Evolutionary conservation across 2,329 filamentous ascomycete genomes (phyloP), one percentile per base, ranked within the genome.

Genomic region (Phoma sp.): DNA sequence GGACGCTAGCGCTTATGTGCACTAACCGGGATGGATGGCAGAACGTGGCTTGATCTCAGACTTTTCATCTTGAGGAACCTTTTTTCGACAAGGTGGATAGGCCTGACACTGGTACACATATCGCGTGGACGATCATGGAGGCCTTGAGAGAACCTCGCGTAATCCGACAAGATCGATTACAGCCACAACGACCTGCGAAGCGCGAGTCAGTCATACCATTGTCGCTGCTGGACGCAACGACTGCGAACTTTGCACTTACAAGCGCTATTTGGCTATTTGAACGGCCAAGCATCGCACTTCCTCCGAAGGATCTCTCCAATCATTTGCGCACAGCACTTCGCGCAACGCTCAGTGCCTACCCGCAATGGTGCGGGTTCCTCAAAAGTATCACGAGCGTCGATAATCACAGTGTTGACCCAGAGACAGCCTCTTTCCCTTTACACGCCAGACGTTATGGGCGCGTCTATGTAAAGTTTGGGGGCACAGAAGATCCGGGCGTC

Each of bases 221-320:
- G n/a, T 58, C 56, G 32, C 27, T 58, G 5, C 47, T 55, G 27
- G 52, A 58, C 22, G 56, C 56, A 32, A 58, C 48, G 3, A 58
- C 56, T 6, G 52, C 52, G 14, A 55, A 50, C 1, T 49, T 55
- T 10, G 48, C 18, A 3, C 52, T 58, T 3, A 46, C 56, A 7
- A 58, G 24, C 37, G 48, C 56, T 22, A 22, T 55, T 14, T 55
- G 47, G 56, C 56, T 58, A 22, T 10, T 58, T 2, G 52, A 52
- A 18, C 37, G 38, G 27, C 35, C 46, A 1, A 32, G 8, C 6
- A 35, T 23, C 18, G 8, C 25, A 14, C 14, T 23, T 8, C 22
- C 18, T 43, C 27, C 33, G 35, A 14, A 10, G 3, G 14, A 44
- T 14, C 9, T 52, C 18, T 5, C 32, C 18, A 11, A n/a, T 7